These are phyloP conservation scores for Cucumis cinereus DNA, from an alignment of 306 rosid species.

Conservation along the genomic window DNA sequence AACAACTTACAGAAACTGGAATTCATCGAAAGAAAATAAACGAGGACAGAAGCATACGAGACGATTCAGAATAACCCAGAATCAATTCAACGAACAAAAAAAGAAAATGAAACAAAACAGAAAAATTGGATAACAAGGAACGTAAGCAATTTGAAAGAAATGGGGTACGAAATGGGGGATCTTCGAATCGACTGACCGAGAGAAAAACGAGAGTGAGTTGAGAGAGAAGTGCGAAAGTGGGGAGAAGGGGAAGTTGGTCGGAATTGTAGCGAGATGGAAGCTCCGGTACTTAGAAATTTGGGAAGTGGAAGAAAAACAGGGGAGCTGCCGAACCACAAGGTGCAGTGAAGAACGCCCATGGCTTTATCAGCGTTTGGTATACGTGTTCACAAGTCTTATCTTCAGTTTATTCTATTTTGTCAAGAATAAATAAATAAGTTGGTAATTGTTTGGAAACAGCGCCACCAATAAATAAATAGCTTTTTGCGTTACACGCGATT, in stretches of 20 bases:
- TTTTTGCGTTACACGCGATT: too few species aligned
- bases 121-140: too few species aligned
- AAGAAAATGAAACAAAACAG: neutral
- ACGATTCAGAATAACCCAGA: neutral
- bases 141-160: too few species aligned
- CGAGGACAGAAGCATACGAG: neutral
- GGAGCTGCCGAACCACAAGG: neutral
- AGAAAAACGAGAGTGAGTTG: neutral
- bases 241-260: neutral
- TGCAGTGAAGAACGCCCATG: neutral
- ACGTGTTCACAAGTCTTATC: too few species aligned
- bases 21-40: neutral
- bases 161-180: too few species aligned
- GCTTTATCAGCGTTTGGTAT: neutral
- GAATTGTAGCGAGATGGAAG: neutral
- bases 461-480: too few species aligned
- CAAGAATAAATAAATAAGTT: too few species aligned
- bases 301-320: neutral
- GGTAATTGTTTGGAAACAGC: too few species aligned
- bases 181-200: neutral
- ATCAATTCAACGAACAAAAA: neutral
- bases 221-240: neutral
- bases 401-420: too few species aligned
- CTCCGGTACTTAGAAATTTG: neutral
- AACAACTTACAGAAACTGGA: neutral